Percentiles rank a stretch among this genome's conserved stretches.
Conservation (phyloP, 164 flowering plant species). For the Vitis rupestris region DNA sequence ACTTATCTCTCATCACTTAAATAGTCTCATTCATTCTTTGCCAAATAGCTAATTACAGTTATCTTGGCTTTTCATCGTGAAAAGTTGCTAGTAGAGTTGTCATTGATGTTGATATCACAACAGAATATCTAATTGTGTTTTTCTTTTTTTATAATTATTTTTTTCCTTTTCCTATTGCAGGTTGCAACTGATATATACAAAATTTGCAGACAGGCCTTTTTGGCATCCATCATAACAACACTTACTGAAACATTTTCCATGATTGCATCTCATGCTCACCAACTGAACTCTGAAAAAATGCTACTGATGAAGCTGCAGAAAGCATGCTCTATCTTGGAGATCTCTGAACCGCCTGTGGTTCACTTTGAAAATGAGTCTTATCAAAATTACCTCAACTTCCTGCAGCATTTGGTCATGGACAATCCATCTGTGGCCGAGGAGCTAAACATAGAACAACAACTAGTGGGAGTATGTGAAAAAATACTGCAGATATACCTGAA, state of each 20-base stretch:
- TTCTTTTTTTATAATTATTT: constrained; percentile 5
- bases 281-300: constrained; percentile 51
- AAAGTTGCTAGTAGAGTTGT: background rate
- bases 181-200: constrained; percentile 68
- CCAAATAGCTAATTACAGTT: no score
- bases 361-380: constrained; percentile 88
- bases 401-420: constrained; percentile 41
- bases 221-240: constrained; percentile 41
- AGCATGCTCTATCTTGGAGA: constrained; percentile 71
- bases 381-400: constrained; percentile 63
- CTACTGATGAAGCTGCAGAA: constrained; percentile 65
- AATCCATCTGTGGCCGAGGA: constrained; percentile 43
- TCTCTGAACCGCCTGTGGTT: constrained; percentile 82
- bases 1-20: no score
- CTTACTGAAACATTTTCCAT: constrained; percentile 57
- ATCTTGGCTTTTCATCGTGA: background rate
- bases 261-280: constrained; percentile 66
- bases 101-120: background rate
- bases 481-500: constrained; percentile 68
- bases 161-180: constrained; percentile 35
- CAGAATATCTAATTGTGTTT: background rate
- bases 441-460: constrained; percentile 57
- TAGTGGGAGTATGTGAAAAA: constrained; percentile 58
- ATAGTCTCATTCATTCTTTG: no score
- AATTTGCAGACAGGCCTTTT: constrained; percentile 39